These are phyloP conservation scores for Ploettnerulaceae sp. DNA, from an alignment of 2,329 filamentous ascomycete genomes.

Conservation along the genomic window DNA sequence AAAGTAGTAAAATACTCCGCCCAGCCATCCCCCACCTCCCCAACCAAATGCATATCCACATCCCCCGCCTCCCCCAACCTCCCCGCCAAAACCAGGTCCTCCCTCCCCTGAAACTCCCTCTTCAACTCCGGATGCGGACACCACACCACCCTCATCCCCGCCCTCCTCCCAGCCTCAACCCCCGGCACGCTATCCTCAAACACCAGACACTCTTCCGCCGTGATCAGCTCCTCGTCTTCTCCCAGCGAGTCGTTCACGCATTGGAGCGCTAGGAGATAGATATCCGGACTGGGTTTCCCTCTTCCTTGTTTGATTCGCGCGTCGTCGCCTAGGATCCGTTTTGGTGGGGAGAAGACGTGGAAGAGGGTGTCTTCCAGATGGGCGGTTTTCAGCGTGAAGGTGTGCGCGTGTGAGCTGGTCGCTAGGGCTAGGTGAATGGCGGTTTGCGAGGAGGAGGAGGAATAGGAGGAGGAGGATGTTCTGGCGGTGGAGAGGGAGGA, in stretches of 20 bases:
- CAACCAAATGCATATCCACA: conserved; percentile 53
- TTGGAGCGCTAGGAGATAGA: conserved; percentile 81
- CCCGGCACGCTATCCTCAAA: conserved; percentile 95
- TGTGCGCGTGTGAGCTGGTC: conserved; percentile 56
- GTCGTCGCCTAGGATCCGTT: conserved; percentile 83
- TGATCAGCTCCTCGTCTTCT: conserved; percentile 58
- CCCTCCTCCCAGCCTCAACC: conserved; percentile 82
- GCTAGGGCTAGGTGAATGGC: conserved; percentile 70
- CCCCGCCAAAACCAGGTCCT: conserved; percentile 79
- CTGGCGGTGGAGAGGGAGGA: conserved; percentile 41
- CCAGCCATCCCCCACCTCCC: conserved; percentile 57
- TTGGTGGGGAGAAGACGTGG: conserved; percentile 60
- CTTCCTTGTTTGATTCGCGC: conserved; percentile 67
- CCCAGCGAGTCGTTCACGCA: conserved; percentile 74
- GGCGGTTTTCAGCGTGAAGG: conserved; percentile 35
- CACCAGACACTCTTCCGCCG: conserved; percentile 83
- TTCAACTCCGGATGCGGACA: conserved; percentile 76
- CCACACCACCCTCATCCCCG: conserved; percentile 95
- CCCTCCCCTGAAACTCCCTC: conserved; percentile 69
- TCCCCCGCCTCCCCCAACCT: conserved; percentile 44
- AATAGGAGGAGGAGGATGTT: conserved; percentile 10
- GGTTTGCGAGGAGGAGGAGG: conserved; percentile 16
- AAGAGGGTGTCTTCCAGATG: conserved; percentile 53
- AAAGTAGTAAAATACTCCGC: conserved; percentile 49
- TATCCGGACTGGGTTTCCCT: conserved; percentile 94